These are phyloP conservation scores for Fusarium sp. DNA, from an alignment of 2,329 filamentous ascomycete species.

Conservation along the genomic window DNA sequence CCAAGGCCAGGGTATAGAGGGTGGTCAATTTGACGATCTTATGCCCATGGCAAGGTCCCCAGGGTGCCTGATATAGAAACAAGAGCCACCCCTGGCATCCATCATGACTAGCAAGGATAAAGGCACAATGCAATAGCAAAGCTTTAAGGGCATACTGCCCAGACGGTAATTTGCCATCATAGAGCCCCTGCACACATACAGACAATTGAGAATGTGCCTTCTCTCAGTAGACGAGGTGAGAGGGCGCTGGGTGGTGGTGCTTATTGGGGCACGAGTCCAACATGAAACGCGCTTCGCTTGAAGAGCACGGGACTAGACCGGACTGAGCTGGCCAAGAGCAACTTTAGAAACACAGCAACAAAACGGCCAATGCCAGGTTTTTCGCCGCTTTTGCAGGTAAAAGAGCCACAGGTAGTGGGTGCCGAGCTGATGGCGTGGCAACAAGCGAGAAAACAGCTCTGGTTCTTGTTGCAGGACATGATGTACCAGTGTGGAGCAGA, in stretches of 20 bases:
- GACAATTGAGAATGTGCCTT: slow-evolving; percentile 36
- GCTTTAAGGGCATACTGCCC: slow-evolving; percentile 37
- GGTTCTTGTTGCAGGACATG: slow-evolving; percentile 42
- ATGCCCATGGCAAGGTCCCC: slow-evolving; percentile 61
- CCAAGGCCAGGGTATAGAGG: slow-evolving; percentile 56
- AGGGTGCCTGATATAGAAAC: slow-evolving; percentile 66
- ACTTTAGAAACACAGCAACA: slow-evolving; percentile 29
- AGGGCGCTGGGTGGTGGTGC: slow-evolving; percentile 37
- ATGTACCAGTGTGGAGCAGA: slow-evolving; percentile 45
- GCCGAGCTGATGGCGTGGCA: slow-evolving; percentile 46
- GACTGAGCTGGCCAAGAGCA: slow-evolving; percentile 45
- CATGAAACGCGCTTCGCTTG: slow-evolving; percentile 48
- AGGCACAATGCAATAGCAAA: slow-evolving; percentile 34
- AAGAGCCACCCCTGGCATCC: slow-evolving; percentile 50
- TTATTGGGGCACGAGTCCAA: slow-evolving; percentile 44
- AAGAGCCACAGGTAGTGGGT: slow-evolving; percentile 36
- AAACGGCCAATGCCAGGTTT: slow-evolving; percentile 36
- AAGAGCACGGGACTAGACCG: slow-evolving; percentile 42
- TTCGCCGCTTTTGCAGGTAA: slow-evolving; percentile 28
- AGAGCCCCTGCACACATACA: slow-evolving; percentile 37
- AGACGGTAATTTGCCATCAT: slow-evolving; percentile 46
- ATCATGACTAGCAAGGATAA: slow-evolving; percentile 44
- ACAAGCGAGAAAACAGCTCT: slow-evolving; percentile 44
- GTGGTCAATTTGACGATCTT: slow-evolving; percentile 71
- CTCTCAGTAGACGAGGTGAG: slow-evolving; percentile 38